Base-by-base conservation (phyloP, 768 basidiomycete genomes). In the Naganishia antarctica region DNA sequence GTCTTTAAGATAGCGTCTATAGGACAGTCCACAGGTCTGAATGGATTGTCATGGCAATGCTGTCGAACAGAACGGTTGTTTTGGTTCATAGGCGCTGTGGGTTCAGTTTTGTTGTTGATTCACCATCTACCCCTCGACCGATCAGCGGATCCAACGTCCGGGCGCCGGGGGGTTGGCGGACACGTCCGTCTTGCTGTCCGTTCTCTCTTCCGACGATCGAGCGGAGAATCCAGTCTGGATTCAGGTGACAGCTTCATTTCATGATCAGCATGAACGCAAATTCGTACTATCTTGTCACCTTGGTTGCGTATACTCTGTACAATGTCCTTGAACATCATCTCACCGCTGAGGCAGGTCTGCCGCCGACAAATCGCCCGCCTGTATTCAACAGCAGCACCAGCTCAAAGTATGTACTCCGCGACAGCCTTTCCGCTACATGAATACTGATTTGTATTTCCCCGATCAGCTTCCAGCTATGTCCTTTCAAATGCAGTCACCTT, bases 401-500 rank as follows among this genome's bases (percentile, higher is more conserved):
- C 23, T 15, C 53, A 41, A 26, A 40, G 53, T 57, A 57, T 8
- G 53, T 40, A 18, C 21, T 4, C 43, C 21, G 8, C 1, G 15
- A 4, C 1, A 37, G 12, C n/a, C 2, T 16, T 9, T 1, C 25
- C 7, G 2, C 44, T 44, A 1, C 23, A 25, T n/a, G 15, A 25
- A 37, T 46, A 31, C 45, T 60, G 43, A 44, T 29, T 46, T 9
- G n/a, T 45, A 1, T 18, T 23, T 29, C 15, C 21, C 13, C 37
- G 11, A 44, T 44, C 37, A 60, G 40, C 47, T 32, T 50, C 61
- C 15, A 31, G 67, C 8, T 74, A 74, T 60, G 66, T 67, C 1
- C 73, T 70, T 49, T 73, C 72, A 23, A 53, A 67, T 5, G 51
- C 64, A 5, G 69, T 68, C 18, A 50, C 64, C 34, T 45, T 64